A percentile compares a stretch with the other conserved stretches of the same genome.
phyloP scores from a whole-genome alignment of 208 protist genomes.

The Herpetomonas samuelpessoai region DNA sequence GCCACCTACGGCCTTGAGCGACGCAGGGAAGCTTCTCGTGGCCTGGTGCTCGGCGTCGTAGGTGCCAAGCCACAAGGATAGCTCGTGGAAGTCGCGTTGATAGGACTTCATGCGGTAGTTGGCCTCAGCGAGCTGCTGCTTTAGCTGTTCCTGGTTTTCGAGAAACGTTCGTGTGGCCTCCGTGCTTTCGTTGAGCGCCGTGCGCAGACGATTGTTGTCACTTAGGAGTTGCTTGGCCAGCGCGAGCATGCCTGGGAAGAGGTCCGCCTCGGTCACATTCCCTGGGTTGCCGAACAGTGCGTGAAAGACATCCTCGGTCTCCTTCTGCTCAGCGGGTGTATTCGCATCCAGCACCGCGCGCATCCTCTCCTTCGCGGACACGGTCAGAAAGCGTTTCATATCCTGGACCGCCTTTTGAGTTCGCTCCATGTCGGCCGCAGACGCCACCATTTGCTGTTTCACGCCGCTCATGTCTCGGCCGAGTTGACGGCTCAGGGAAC shows the following conservation, averaged over 20 bases:
- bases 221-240: slow-evolving; percentile 13
- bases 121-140: background rate
- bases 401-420: slow-evolving; percentile 8
- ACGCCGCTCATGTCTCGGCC: slow-evolving; percentile 20
- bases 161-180: slow-evolving; percentile 4
- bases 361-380: background rate
- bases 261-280: background rate
- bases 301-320: background rate
- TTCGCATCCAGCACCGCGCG: background rate
- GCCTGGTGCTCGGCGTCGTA: slow-evolving; percentile 12
- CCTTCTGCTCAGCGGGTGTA: background rate
- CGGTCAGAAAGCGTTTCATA: slow-evolving; percentile 26
- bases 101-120: slow-evolving; percentile 11
- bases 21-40: background rate
- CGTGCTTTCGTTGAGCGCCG: slow-evolving; percentile 11
- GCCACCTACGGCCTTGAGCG: background rate
- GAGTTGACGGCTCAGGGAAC: slow-evolving; percentile 25
- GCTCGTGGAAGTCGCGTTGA: slow-evolving; percentile 25
- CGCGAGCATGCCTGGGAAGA: slow-evolving; percentile 14
- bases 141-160: background rate
- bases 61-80: slow-evolving; percentile 29
- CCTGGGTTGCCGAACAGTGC: slow-evolving; percentile 1
- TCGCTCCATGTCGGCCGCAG: slow-evolving; percentile 13
- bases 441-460: slow-evolving; percentile 8
- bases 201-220: background rate